Evolutionary conservation across 495 filamentous ascomycete species (phyloP), one percentile per base, ranked within the genome.

Genomic region (Clohesyomyces aquaticus): DNA sequence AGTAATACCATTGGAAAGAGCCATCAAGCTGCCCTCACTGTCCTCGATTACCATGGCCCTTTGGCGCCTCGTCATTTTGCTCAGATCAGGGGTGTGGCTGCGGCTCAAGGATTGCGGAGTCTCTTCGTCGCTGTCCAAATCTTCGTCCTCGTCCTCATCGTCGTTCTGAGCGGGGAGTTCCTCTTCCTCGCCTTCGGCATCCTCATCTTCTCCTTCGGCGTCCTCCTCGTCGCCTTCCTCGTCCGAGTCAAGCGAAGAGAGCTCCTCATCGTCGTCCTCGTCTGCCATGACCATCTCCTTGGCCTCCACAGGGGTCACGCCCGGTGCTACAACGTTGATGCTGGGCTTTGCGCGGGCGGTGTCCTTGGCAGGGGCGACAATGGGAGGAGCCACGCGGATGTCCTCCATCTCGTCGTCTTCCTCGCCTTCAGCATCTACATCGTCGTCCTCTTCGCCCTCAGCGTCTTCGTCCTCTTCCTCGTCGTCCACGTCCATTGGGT

Each of bases 41-140:
- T 91, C 90, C 32, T 90, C 86, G 50, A 88, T 78, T 63, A 86
- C 82, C 54, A 61, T 55, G 16, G 87, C 87, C 48, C 89, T 79
- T 75, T 98, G 94, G 49, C 94, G 82, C 70, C 93, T 91, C 18
- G 94, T 98, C 77, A 96, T 83, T 69, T 90, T 91, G 72, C 86
- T 89, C 35, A 90, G 76, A 73, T 97, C 91, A 0, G 91, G 91
- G 0, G 87, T 89, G 27, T 82, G 83, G n/a, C 76, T 80, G 57
- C 85, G 74, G 70, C 83, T 87, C 28, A 79, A 84, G 26, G 77
- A 78, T n/a, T 22, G 18, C 3, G 79, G 76, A 0, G 79, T 79
- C 23, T 79, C 82, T 29, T 83, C 87, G 68, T 91, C 89, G 61
- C 82, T 85, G 61, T 87, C 86, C 56, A 82, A 73, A 18, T 90